Percentiles rank a stretch among this genome's conserved stretches.
phyloP scores from a whole-genome alignment of 768 basidiomycete species.

The Pisolithus orientalis region DNA sequence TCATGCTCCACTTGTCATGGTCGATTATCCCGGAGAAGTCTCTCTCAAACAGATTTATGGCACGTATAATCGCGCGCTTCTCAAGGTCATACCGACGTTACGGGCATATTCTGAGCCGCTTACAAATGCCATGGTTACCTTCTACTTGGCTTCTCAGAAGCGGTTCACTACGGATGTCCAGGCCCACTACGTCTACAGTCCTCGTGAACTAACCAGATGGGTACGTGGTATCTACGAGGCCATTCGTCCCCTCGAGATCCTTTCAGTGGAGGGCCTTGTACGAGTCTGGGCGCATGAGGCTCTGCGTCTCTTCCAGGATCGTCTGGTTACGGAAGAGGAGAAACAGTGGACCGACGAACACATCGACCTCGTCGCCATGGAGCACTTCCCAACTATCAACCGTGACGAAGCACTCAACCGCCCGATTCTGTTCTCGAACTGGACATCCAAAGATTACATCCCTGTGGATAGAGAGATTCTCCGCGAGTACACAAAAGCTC shows the following conservation, averaged over 20 bases:
- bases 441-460: constrained; percentile 96
- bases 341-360: constrained; percentile 92
- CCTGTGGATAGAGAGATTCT: constrained; percentile 91
- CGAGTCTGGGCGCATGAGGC: constrained; percentile 98
- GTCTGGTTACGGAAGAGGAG: constrained; percentile 90
- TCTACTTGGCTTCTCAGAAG: constrained; percentile 91
- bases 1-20: constrained; percentile 96
- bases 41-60: constrained; percentile 98
- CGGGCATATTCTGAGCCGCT: constrained; percentile 90
- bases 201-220: constrained; percentile 98
- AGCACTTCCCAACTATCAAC: constrained; percentile 92
- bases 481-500: constrained; percentile 94
- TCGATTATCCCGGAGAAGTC: constrained; percentile 96
- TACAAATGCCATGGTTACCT: constrained; percentile 94
- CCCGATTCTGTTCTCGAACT: constrained; percentile 97
- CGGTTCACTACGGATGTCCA: constrained; percentile 96
- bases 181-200: constrained; percentile 98
- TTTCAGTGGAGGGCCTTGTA: constrained; percentile 92
- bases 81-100: constrained; percentile 92
- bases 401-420: constrained; percentile 78
- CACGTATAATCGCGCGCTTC: constrained; percentile 91
- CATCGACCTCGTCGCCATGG: constrained; percentile 76
- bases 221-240: constrained; percentile 96
- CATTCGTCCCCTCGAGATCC: constrained; percentile 86
- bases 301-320: constrained; percentile 94